Conservation (phyloP, 768 basidiomycete species). For the Phlegmacium glaucopus region DNA sequence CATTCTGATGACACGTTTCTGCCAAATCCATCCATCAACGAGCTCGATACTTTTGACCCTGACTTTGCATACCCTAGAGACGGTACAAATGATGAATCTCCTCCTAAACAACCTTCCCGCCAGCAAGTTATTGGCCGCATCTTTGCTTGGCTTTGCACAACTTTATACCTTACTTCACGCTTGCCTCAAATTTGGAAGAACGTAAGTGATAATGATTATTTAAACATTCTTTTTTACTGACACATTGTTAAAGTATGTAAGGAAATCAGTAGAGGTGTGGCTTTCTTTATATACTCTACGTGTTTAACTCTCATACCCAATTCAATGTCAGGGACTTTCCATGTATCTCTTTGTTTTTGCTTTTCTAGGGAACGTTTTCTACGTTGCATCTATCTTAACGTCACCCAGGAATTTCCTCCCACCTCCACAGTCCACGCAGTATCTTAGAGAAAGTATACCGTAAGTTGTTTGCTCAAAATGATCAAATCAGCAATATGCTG, state of each 20-base stretch:
- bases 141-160: slow-evolving; percentile 93
- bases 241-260: slow-evolving; percentile 53
- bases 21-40: not conserved
- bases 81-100: slow-evolving; percentile 19
- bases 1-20: not conserved
- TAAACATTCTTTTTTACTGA: not conserved
- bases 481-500: slow-evolving; percentile 1
- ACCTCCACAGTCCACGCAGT: slow-evolving; percentile 57
- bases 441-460: slow-evolving; percentile 82
- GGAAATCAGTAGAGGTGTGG: slow-evolving; percentile 83
- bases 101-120: slow-evolving; percentile 23
- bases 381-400: slow-evolving; percentile 85
- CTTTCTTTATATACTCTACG: slow-evolving; percentile 1
- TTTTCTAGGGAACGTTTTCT: slow-evolving; percentile 91
- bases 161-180: slow-evolving; percentile 88
- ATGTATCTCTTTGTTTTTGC: slow-evolving; percentile 93
- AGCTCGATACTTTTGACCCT: not conserved
- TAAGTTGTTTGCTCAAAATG: slow-evolving; percentile 36
- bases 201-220: slow-evolving; percentile 48
- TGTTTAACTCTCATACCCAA: not conserved
- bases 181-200: slow-evolving; percentile 99
- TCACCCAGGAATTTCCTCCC: slow-evolving; percentile 63
- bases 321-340: slow-evolving; percentile 69
- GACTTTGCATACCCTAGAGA: not conserved
- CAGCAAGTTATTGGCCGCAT: slow-evolving; percentile 83